Base-by-base conservation (phyloP, 225 moss, liverwort and hornwort species). In the Lunularia cruciata region DNA sequence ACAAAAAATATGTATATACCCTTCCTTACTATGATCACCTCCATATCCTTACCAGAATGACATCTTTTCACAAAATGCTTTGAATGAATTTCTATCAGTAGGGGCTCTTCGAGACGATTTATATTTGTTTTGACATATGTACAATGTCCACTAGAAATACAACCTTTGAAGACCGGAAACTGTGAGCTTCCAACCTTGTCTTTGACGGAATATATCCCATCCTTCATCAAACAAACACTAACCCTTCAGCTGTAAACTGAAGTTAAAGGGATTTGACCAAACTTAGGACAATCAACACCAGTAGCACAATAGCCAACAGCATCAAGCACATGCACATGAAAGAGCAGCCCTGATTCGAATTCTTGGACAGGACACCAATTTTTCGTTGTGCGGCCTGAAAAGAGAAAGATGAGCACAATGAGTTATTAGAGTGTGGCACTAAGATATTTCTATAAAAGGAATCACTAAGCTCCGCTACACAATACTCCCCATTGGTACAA, bases 361-460 rank as follows among this genome's bases (percentile, higher is more conserved):
- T 86, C 73, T 93, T 90, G 72, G 83, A 90, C 57, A 98, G 1
- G 32, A 86, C 69, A 10, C 92, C 92, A 42, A 92, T 80, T 75
- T 86, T 85, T 71, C 76, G 80, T 40, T 93, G 92, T 22, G 90
- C 85, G 48, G 83, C 92, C 92, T 92, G 90, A 78, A 88, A 31
- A 0, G 2, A 36, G 19, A 4, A 31, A 32, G 28, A 65, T n/a
- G 25, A 39, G 26, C 0, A n/a, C n/a, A n/a, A n/a, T n/a, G 8
- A 32, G 18, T 65, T 48, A 47, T 31, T 46, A 15, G 33, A 46
- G 10, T 5, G n/a, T 19, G 22, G 2, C 8, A 8, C 51, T 8
- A 18, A 51, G n/a, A n/a, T n/a, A n/a, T n/a, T n/a, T n/a, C n/a
- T n/a, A n/a, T n/a, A n/a, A n/a, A n/a, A n/a, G n/a, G n/a, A n/a